Conservation (phyloP, 805 yeast species). For the Yamadazyma philogaea region DNA sequence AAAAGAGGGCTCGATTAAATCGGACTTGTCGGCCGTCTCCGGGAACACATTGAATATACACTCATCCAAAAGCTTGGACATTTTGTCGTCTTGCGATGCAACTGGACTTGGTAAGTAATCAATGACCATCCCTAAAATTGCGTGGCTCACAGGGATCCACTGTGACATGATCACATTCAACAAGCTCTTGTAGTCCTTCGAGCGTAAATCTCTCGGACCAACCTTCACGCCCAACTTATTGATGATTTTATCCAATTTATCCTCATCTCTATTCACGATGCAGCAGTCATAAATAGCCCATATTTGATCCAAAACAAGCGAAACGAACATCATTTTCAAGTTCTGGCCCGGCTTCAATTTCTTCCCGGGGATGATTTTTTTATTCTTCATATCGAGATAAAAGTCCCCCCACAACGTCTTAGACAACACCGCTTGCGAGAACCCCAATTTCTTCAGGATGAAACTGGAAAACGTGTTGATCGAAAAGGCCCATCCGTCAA, state of each 20-base stretch:
- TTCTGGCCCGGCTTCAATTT: slow-evolving; percentile 54
- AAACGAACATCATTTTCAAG: slow-evolving; percentile 80
- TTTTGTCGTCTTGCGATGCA: slow-evolving; percentile 68
- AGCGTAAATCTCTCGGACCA: slow-evolving; percentile 69
- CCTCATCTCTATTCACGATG: slow-evolving; percentile 61
- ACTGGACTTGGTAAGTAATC: slow-evolving; percentile 83
- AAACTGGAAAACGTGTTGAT: slow-evolving; percentile 84
- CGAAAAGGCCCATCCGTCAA: slow-evolving; percentile 98
- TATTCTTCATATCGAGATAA: slow-evolving; percentile 84
- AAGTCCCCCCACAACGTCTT: slow-evolving; percentile 96
- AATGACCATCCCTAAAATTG: slow-evolving; percentile 78
- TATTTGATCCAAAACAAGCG: slow-evolving; percentile 79
- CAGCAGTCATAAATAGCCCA: slow-evolving; percentile 88
- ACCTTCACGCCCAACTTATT: slow-evolving; percentile 65
- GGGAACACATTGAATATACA: slow-evolving; percentile 46
- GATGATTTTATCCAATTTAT: slow-evolving; percentile 71
- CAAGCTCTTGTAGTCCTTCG: slow-evolving; percentile 69
- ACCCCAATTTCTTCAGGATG: slow-evolving; percentile 80
- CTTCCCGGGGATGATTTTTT: slow-evolving; percentile 69
- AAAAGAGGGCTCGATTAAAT: slow-evolving; percentile 47
- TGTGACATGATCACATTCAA: slow-evolving; percentile 74
- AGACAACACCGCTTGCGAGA: slow-evolving; percentile 71
- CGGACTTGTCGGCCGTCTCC: slow-evolving; percentile 23
- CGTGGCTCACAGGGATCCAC: slow-evolving; percentile 91
- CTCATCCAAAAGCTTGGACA: slow-evolving; percentile 57